Evolutionary conservation across 2,329 filamentous ascomycete genomes (phyloP), one percentile per base, ranked within the genome.

Genomic region (Pyrenochaeta sp.): DNA sequence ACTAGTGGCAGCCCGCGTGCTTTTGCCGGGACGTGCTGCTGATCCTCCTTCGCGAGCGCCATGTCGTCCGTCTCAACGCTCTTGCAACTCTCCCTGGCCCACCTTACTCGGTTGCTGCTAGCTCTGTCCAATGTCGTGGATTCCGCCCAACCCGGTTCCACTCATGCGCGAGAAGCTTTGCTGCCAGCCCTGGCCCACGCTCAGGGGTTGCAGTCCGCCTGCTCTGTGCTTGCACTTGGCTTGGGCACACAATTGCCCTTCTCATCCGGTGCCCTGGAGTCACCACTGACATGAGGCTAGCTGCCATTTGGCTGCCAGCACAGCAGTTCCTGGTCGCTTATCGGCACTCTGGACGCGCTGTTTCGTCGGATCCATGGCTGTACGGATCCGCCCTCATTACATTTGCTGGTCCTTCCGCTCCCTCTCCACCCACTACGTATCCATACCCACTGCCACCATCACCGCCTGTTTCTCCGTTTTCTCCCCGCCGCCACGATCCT

Each of bases 401-500:
- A 58, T 61, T 62, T 46, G 60, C 60, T 63, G 60, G 58, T 61
- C 60, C 60, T 59, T 64, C 63, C 65, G 60, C n/a, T n/a, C 56
- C 49, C 58, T 67, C 68, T 66, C 64, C 66, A 66, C 57, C 56
- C n/a, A 61, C 62, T 54, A 63, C 62, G 56, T 68, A 68, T 65
- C 61, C 60, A 60, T 60, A 63, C 55, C 56, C 61, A 66, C 57
- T 61, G n/a, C n/a, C n/a, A 52, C 61, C 65, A 68, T 67, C 65
- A 68, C 58, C 61, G 62, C 65, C 58, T 64, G 51, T 60, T 51
- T 62, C 63, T 69, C 67, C 66, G 65, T 67, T 63, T 60, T 58
- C 62, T 68, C 65, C 66, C 66, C 68, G 64, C 66, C 55, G 57
- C 61, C 45, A 57, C 49, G 35, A 70, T 67, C 67, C 68, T 65